These are phyloP conservation scores for Selaginella tamariscina DNA, from an alignment of 75 land plant genomes.

Conservation along the genomic window DNA sequence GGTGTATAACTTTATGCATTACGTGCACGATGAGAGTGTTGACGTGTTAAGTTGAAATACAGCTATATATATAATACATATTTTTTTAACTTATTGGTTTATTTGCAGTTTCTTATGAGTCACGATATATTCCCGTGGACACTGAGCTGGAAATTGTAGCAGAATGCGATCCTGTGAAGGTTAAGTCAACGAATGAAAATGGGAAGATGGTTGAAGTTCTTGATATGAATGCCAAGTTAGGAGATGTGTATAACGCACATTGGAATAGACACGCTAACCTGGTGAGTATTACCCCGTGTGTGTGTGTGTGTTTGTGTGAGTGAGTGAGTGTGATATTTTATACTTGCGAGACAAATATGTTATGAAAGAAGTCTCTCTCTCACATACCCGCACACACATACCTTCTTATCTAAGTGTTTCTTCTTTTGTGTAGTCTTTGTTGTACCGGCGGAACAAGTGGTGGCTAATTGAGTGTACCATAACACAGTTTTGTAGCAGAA, in stretches of 20 bases:
- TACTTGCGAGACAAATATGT: too few relatives aligned
- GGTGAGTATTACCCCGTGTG: too few relatives aligned
- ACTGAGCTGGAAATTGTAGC: conserved; percentile 13
- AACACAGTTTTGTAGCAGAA: too few relatives aligned
- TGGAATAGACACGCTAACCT: conserved; percentile 15
- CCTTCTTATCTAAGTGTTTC: too few relatives aligned
- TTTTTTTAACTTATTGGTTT: neutral
- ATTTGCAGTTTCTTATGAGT: conserved; percentile 14
- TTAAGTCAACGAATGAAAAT: neutral
- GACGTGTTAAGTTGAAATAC: too few relatives aligned
- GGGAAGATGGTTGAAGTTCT: conserved; percentile 2
- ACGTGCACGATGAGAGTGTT: too few relatives aligned
- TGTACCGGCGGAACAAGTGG: conserved; percentile 8
- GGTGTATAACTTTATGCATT: too few relatives aligned
- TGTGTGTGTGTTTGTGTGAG: too few relatives aligned
- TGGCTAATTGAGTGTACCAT: neutral
- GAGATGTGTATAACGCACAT: neutral
- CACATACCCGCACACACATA: too few relatives aligned
- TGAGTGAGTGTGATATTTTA: neutral
- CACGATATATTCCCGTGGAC: neutral
- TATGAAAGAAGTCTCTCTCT: too few relatives aligned
- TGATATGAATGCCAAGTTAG: conserved; percentile 9
- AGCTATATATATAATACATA: too few relatives aligned
- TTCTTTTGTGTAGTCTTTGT: conserved; percentile 1
- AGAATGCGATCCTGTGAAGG: neutral